Base-by-base conservation (phyloP, 164 flowering plant species). In the Piper longum region DNA sequence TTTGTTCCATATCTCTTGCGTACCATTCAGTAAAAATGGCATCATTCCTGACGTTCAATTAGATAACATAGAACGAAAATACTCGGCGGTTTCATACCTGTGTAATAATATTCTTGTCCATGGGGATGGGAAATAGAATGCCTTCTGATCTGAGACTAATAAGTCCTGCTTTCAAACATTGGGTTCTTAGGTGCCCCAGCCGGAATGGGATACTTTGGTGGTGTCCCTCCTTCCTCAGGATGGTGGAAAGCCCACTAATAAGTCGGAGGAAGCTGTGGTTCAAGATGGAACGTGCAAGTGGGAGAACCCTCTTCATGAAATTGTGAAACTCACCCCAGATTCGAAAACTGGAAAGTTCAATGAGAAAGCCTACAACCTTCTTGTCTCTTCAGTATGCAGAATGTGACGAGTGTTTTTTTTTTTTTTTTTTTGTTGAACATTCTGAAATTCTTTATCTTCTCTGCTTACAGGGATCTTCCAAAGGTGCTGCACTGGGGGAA, bases 201-300 rank as follows among this genome's bases (percentile, higher is more conserved):
- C 65, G 17, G 83, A 80, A 62, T 82, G 72, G 69, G 86, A 84
- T 68, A 62, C 81, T 63, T 70, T 93, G 79, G 73, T 76, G 69
- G 52, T 93, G 55, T 83, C 92, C 62, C 66, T 90, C 59, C 71
- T 86, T 68, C 97, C 99, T 19, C 80, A 75, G 16, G 97, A 88
- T 58, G 74, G 70, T 51, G 96, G 97, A 45, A 93, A 83, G 73
- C 88, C 90, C 7, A 84, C 83, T 4, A 73, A 59, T 59, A 85
- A 71, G 71, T 74, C 82, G 18, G 97, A 83, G 71, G 90, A 87
- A 71, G 83, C 77, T 44, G 54, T 56, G 5, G 75, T 87, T 57
- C 74, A 65, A 36, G 87, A 86, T n/a, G 95, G 95, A 58, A 65
- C 64, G 57, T 93, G 95, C 70, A 66, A 66, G 16, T 93, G 99